phyloP scores from a whole-genome alignment of 169 alveolate genomes.

The Eimeria maxima region DNA sequence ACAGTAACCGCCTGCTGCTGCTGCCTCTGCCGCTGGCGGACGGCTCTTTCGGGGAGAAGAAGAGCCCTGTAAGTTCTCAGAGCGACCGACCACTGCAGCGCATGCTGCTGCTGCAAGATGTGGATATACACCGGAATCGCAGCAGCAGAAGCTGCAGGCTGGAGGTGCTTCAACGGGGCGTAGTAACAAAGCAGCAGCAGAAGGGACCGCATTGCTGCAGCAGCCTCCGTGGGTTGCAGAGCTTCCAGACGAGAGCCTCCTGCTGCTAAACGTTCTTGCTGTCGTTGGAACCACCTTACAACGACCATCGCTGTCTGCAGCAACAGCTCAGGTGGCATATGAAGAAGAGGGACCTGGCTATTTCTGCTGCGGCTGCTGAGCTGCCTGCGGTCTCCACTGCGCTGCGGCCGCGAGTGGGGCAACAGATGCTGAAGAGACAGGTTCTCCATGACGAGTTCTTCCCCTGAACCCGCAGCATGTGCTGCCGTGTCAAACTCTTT shows the following conservation, averaged over 20 bases:
- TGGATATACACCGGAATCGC: slow-evolving; percentile 7
- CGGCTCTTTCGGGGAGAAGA: slow-evolving; percentile 6
- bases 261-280: slow-evolving; percentile 18
- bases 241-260: slow-evolving; percentile 21
- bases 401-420: slow-evolving; percentile 46
- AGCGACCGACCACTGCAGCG: slow-evolving; percentile 42
- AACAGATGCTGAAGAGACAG: slow-evolving; percentile 21
- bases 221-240: slow-evolving; percentile 61
- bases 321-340: slow-evolving; percentile 19
- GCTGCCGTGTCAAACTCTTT: neutral
- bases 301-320: slow-evolving; percentile 20
- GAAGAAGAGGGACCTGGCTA: neutral
- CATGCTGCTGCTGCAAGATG: slow-evolving; percentile 60
- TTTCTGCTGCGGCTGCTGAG: slow-evolving; percentile 37
- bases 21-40: neutral
- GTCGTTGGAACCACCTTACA: slow-evolving; percentile 46
- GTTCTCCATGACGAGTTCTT: neutral
- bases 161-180: slow-evolving; percentile 25
- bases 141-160: slow-evolving; percentile 63
- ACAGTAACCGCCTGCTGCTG: slow-evolving; percentile 3
- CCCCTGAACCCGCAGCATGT: neutral
- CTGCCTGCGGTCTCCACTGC: neutral
- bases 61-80: slow-evolving; percentile 37
- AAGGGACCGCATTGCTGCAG: slow-evolving; percentile 41
- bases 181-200: neutral